These are phyloP conservation scores for Podaxis sp. DNA, from an alignment of 768 basidiomycete species.

Conservation along the genomic window DNA sequence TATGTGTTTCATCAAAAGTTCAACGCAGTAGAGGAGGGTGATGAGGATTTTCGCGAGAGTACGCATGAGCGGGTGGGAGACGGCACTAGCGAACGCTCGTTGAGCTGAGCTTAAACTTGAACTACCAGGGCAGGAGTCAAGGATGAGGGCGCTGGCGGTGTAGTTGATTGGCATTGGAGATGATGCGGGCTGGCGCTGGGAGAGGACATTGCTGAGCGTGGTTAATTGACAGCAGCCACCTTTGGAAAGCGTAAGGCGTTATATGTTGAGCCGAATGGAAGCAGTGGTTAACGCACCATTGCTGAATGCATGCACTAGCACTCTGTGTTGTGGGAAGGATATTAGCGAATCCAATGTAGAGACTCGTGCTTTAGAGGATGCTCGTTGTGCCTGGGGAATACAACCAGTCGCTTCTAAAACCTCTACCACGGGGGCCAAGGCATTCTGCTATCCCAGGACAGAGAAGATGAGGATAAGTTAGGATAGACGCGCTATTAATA, in stretches of 20 bases:
- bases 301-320: slow-evolving; percentile 48
- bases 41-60: slow-evolving; percentile 25
- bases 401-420: slow-evolving; percentile 36
- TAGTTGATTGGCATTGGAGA: slow-evolving; percentile 11
- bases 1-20: slow-evolving; percentile 22
- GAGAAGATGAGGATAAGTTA: not conserved
- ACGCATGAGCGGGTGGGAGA: slow-evolving; percentile 31
- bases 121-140: slow-evolving; percentile 48
- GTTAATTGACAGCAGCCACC: slow-evolving; percentile 41
- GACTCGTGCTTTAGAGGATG: not conserved
- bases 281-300: slow-evolving; percentile 34
- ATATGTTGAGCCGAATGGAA: not conserved
- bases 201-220: slow-evolving; percentile 33
- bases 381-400: slow-evolving; percentile 22
- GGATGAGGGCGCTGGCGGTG: slow-evolving; percentile 34
- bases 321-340: slow-evolving; percentile 25
- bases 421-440: slow-evolving; percentile 36
- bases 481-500: not conserved
- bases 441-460: slow-evolving; percentile 23
- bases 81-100: slow-evolving; percentile 31
- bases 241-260: slow-evolving; percentile 17
- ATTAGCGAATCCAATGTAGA: slow-evolving; percentile 11
- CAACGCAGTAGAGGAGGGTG: slow-evolving; percentile 26
- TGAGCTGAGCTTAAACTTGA: slow-evolving; percentile 26
- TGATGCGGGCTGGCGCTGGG: slow-evolving; percentile 18